Evolutionary conservation across 1,139 yeast species (phyloP).

Genomic region (Debaryomyces nepalensis): DNA sequence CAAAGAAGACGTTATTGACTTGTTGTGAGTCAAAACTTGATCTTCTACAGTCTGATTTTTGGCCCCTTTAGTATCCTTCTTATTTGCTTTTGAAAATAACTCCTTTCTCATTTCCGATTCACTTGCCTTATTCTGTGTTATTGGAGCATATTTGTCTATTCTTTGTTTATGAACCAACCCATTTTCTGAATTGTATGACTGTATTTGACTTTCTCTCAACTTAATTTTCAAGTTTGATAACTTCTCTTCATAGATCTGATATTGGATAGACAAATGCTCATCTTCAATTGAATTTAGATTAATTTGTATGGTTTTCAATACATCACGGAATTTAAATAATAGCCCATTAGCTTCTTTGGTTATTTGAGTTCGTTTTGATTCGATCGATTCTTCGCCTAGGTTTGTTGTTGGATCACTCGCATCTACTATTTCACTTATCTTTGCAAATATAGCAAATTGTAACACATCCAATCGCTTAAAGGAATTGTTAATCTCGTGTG

Average conservation of each 20-base stretch:
- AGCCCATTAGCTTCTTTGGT: slow-evolving; percentile 20
- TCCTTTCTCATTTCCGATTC: slow-evolving; percentile 19
- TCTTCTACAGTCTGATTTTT: slow-evolving; percentile 28
- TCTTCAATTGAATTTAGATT: slow-evolving; percentile 16
- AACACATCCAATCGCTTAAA: slow-evolving; percentile 19
- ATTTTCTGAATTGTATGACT: slow-evolving; percentile 29
- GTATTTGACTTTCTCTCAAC: slow-evolving; percentile 32
- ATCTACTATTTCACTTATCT: slow-evolving; percentile 21
- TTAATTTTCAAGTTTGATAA: slow-evolving; percentile 26
- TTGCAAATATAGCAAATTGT: slow-evolving; percentile 20
- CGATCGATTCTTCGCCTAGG: slow-evolving; percentile 21
- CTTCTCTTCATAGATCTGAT: slow-evolving; percentile 29
- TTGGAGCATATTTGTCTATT: slow-evolving; percentile 24
- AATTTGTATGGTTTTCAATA: slow-evolving; percentile 25
- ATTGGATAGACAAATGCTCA: slow-evolving; percentile 12
- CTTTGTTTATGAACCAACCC: slow-evolving; percentile 35
- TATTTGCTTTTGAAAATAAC: slow-evolving; percentile 27
- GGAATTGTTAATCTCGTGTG: background rate
- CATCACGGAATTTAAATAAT: slow-evolving; percentile 25
- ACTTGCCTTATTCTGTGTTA: slow-evolving; percentile 16
- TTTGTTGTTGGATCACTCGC: slow-evolving; percentile 14
- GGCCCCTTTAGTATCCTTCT: slow-evolving; percentile 16
- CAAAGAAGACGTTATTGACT: slow-evolving; percentile 57
- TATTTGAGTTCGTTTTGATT: slow-evolving; percentile 21
- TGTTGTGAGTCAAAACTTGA: slow-evolving; percentile 51